Percentiles rank a stretch among this genome's conserved stretches.
phyloP scores from a whole-genome alignment of 257 asterid genomes.

The Capsicum baccatum region DNA sequence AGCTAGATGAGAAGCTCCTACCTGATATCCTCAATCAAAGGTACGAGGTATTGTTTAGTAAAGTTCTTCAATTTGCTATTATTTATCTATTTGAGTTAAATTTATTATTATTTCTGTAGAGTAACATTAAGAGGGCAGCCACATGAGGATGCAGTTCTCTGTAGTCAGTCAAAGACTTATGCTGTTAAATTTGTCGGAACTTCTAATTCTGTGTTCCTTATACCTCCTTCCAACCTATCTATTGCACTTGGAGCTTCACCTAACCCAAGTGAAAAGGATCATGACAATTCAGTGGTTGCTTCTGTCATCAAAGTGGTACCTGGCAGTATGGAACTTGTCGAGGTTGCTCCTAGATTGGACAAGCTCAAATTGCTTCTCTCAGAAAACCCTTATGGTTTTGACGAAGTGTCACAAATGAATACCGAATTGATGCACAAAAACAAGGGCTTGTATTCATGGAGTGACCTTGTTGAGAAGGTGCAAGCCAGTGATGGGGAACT shows the following conservation, averaged over 20 bases:
- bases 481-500: constrained; percentile 90
- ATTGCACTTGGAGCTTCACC: constrained; percentile 34
- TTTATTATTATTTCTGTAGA: constrained; percentile 41
- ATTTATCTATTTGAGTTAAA: constrained; percentile 23
- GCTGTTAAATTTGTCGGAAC: constrained; percentile 91
- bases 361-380: constrained; percentile 79
- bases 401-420: constrained; percentile 66
- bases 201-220: constrained; percentile 83
- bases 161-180: constrained; percentile 82
- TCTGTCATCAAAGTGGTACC: constrained; percentile 74
- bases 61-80: background rate
- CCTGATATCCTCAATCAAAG: constrained; percentile 77
- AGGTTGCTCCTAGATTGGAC: constrained; percentile 88
- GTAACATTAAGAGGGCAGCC: constrained; percentile 90
- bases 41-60: constrained; percentile 40
- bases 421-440: constrained; percentile 45
- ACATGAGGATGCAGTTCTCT: constrained; percentile 93
- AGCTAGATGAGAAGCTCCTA: constrained; percentile 80
- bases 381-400: constrained; percentile 63
- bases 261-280: constrained; percentile 42
- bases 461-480: constrained; percentile 67
- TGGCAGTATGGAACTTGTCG: constrained; percentile 88
- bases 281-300: constrained; percentile 48
- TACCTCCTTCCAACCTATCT: constrained; percentile 62
- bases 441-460: constrained; percentile 70